phyloP scores from a whole-genome alignment of 2,329 filamentous ascomycete genomes.

The Amphichorda felina region DNA sequence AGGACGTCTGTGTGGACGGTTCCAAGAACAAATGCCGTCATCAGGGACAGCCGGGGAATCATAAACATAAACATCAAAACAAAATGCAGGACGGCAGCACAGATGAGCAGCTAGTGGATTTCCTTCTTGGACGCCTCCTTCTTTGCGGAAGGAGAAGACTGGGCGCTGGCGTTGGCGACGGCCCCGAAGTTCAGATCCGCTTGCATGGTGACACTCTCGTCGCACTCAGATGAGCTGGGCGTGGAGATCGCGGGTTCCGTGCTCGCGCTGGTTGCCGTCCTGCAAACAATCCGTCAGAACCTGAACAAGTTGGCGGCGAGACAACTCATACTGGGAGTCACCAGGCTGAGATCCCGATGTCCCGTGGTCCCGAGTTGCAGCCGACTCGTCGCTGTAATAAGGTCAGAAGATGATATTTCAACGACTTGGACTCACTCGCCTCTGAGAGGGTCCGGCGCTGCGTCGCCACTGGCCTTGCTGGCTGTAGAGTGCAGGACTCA shows the following conservation, averaged over 20 bases:
- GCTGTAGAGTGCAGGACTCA: constrained; percentile 27
- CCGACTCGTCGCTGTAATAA: constrained; percentile 1
- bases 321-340: constrained; percentile 22
- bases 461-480: constrained; percentile 24
- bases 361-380: neutral
- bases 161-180: constrained; percentile 24
- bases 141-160: constrained; percentile 35
- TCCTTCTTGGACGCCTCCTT: constrained; percentile 18
- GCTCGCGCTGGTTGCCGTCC: constrained; percentile 26
- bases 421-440: constrained; percentile 10
- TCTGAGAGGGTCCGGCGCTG: constrained; percentile 14
- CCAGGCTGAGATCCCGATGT: constrained; percentile 18
- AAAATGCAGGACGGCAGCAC: neutral
- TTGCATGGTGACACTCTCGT: constrained; percentile 43
- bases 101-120: neutral
- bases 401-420: neutral
- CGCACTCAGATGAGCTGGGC: constrained; percentile 33
- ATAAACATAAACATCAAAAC: neutral
- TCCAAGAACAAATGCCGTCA: neutral
- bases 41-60: neutral
- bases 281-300: constrained; percentile 7
- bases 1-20: constrained; percentile 4
- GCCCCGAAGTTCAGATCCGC: constrained; percentile 32
- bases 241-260: constrained; percentile 24
- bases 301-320: constrained; percentile 1